Base-by-base conservation (phyloP, 768 basidiomycete species). In the Paxillus ammoniavirescens region DNA sequence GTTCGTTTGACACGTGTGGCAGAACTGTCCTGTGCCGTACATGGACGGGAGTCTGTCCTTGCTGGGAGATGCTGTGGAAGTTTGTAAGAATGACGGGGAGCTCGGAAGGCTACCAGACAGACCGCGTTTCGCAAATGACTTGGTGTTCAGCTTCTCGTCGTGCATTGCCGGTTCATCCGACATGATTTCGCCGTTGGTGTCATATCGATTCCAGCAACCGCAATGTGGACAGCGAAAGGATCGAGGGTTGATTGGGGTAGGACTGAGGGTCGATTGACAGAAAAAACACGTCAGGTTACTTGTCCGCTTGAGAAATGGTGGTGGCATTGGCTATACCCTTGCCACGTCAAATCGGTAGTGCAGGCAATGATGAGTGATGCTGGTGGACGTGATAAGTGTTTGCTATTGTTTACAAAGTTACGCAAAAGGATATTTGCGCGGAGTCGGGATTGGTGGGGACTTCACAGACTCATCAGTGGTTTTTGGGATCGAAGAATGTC, bases 91-190 rank as follows among this genome's bases (percentile, higher is more conserved):
- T 15, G 9, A 14, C 23, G 26, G 9, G 23, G 14, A 43, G 18
- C 0, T 40, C 23, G n/a, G 37, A 6, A 9, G 10, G 14, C 13
- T 9, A 14, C 8, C 40, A 12, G 18, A 70, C 79, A 41, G 58
- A 88, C 91, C 89, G 67, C 90, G 79, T 65, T 78, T 84, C 0
- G 84, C 77, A 65, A 93, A 94, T 3, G 87, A 86, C 17, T 62
- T 68, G 2, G 73, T 65, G 65, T 93, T 96, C 57, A 95, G 61
- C 2, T 77, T 68, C 64, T 92, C 83, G 58, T 91, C 83, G 64
- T 91, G 84, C 91, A 93, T 93, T 1, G 92, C 91, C 15, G 92
- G 89, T 51, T 93, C 87, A 62, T 93, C 87, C 1, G 91, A 91
- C 36, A 87, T 61, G 58, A 95, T 91, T 58, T 92, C 82, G 36